Conservation (phyloP, 140 eudicot genomes). For the Ambrosia hybrid region DNA sequence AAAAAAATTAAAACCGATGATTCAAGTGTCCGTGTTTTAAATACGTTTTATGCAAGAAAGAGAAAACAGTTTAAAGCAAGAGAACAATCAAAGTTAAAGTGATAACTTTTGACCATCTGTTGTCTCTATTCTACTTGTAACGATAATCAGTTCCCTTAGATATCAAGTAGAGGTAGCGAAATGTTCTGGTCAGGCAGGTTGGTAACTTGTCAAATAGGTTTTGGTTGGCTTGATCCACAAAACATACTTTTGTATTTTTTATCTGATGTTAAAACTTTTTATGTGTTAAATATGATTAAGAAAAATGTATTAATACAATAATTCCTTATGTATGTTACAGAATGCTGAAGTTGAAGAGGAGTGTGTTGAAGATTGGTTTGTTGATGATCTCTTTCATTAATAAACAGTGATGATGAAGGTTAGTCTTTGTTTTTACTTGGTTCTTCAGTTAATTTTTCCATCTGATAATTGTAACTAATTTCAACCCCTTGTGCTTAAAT, state of each 20-base stretch:
- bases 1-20: constrained; percentile 64
- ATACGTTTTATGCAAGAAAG: constrained; percentile 73
- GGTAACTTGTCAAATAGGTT: too few relatives aligned
- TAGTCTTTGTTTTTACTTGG: constrained; percentile 7
- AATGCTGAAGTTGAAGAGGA: constrained; percentile 55
- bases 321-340: constrained; percentile 29
- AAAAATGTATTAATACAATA: background rate
- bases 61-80: constrained; percentile 68
- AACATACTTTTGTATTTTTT: too few relatives aligned
- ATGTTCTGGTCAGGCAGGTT: too few relatives aligned
- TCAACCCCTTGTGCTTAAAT: background rate
- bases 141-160: too few relatives aligned
- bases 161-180: too few relatives aligned
- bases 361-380: constrained; percentile 65
- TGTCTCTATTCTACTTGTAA: background rate
- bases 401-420: constrained; percentile 67
- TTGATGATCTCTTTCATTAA: constrained; percentile 76
- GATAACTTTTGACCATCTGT: constrained; percentile 5
- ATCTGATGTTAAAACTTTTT: too few relatives aligned
- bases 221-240: too few relatives aligned
- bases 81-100: constrained; percentile 48
- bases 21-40: constrained; percentile 75
- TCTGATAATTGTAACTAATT: background rate
- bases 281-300: background rate
- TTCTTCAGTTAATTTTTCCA: background rate